These are phyloP conservation scores for Nectriaceae sp. DNA, from an alignment of 2,329 filamentous ascomycete genomes.

Conservation along the genomic window DNA sequence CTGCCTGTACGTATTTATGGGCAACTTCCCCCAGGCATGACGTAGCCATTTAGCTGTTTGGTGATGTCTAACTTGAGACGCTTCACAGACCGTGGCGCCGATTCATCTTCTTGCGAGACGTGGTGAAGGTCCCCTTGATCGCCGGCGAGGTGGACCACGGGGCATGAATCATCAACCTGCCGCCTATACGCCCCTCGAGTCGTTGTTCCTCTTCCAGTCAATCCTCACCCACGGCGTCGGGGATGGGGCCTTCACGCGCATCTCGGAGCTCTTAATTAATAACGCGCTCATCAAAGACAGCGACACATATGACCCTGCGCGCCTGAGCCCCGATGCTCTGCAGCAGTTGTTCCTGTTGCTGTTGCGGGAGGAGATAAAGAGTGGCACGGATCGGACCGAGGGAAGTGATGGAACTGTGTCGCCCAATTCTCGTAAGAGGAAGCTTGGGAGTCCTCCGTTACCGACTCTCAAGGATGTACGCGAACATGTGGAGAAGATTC, in stretches of 20 bases:
- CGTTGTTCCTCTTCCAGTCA: slow-evolving; percentile 81
- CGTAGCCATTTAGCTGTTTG: slow-evolving; percentile 24
- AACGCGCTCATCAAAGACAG: slow-evolving; percentile 73
- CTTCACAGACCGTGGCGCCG: slow-evolving; percentile 53
- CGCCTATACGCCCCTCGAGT: slow-evolving; percentile 82
- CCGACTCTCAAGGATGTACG: slow-evolving; percentile 67
- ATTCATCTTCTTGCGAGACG: slow-evolving; percentile 54
- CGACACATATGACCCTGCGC: slow-evolving; percentile 69
- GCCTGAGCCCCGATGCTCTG: slow-evolving; percentile 76
- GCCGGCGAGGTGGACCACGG: slow-evolving; percentile 55
- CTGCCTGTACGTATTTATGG: slow-evolving; percentile 34
- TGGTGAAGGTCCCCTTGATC: slow-evolving; percentile 57
- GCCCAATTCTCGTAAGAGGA: slow-evolving; percentile 71
- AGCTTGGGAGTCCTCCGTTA: slow-evolving; percentile 65
- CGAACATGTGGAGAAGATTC: slow-evolving; percentile 68
- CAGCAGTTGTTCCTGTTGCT: slow-evolving; percentile 77
- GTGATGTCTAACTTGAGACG: slow-evolving; percentile 23
- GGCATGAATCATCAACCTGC: slow-evolving; percentile 60
- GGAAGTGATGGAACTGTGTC: slow-evolving; percentile 47
- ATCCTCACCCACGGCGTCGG: slow-evolving; percentile 69
- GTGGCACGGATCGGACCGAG: slow-evolving; percentile 44
- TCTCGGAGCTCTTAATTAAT: slow-evolving; percentile 73
- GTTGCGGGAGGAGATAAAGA: slow-evolving; percentile 70
- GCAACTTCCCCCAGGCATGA: slow-evolving; percentile 23
- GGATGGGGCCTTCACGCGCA: slow-evolving; percentile 65